Evolutionary conservation across 305 asterid genomes (phyloP).

Genomic region (Solanum hybrid): DNA sequence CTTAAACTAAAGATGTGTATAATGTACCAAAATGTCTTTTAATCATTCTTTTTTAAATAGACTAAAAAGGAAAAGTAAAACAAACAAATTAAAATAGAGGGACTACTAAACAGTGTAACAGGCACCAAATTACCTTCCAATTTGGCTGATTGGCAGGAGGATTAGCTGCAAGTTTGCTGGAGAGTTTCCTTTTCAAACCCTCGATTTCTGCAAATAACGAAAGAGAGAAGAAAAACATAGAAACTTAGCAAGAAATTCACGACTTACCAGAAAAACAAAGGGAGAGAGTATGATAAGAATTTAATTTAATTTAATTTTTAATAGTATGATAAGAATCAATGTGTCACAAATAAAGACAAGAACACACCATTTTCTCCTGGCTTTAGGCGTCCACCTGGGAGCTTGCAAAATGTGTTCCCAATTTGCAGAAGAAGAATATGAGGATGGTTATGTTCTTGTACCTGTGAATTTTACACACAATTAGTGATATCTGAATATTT

Average conservation of each 20-base stretch:
- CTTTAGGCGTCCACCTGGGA: slow-evolving; percentile 98
- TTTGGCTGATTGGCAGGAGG: slow-evolving; percentile 73
- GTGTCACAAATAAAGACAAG: not conserved
- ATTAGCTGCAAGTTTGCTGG: slow-evolving; percentile 93
- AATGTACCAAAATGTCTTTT: not conserved
- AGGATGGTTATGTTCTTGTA: slow-evolving; percentile 96
- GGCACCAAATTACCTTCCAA: slow-evolving; percentile 64
- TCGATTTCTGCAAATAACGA: slow-evolving; percentile 48
- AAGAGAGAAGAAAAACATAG: not conserved
- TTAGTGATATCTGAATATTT: not conserved
- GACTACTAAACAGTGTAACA: not conserved
- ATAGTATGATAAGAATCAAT: not conserved
- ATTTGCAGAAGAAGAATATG: slow-evolving; percentile 96
- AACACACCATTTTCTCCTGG: slow-evolving; percentile 89
- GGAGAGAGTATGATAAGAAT: not conserved
- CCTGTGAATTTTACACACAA: slow-evolving; percentile 30
- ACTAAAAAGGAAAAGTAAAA: not conserved
- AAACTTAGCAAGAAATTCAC: not conserved
- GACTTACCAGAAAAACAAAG: not conserved
- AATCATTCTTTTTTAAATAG: not conserved
- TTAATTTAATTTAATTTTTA: not conserved
- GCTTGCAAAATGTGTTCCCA: slow-evolving; percentile 92
- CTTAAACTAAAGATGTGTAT: not conserved
- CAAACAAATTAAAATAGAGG: not conserved
- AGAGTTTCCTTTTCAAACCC: slow-evolving; percentile 88